Evolutionary conservation across 257 asterid genomes (phyloP), one percentile per base, ranked within the genome.

Genomic region (Ajuga chamaepitys): DNA sequence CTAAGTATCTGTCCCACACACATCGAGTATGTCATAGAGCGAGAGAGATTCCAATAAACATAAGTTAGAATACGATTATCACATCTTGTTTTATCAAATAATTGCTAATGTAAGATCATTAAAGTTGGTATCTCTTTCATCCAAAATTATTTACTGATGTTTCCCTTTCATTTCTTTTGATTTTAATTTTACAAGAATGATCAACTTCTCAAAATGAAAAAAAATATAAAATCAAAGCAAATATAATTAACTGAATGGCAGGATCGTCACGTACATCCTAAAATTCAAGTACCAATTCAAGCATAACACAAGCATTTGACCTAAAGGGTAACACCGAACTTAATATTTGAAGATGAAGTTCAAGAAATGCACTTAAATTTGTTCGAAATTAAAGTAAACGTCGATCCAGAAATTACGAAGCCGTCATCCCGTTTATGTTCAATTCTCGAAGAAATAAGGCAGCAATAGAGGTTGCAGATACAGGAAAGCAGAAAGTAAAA

Each of bases 1-100:
- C 71, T 79, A 41, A 75, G 76, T 5, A 74, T 82, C 95, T 86
- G 77, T 72, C 66, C 63, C 73, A 66, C 55, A 63, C 44, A 30
- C 32, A 26, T 38, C 7, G 16, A 14, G 40, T 17, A 47, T 48
- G 54, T 66, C 59, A 74, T 25, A 67, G 28, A 53, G 28, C 9
- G 11, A 14, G 38, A 51, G 64, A 28, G 12, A 58, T 63, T 63
- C 56, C 40, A 66, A 60, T 64, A n/a, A 55, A 50, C 10, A 16
- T 30, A 62, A 16, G 42, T 26, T 44, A 12, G 18, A 59, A 56
- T 35, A 45, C 11, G n/a, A 37, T 20, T 14, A n/a, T 34, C 22
- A 34, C 40, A 8, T 20, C 37, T 30, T 30, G n/a, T n/a, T 30
- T 30, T 30, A 5, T 30, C 37, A 5, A n/a, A 30, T 1, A 30